These are phyloP conservation scores for Mycotypha africana DNA, from an alignment of 371 early-diverging fungal species.

Conservation along the genomic window DNA sequence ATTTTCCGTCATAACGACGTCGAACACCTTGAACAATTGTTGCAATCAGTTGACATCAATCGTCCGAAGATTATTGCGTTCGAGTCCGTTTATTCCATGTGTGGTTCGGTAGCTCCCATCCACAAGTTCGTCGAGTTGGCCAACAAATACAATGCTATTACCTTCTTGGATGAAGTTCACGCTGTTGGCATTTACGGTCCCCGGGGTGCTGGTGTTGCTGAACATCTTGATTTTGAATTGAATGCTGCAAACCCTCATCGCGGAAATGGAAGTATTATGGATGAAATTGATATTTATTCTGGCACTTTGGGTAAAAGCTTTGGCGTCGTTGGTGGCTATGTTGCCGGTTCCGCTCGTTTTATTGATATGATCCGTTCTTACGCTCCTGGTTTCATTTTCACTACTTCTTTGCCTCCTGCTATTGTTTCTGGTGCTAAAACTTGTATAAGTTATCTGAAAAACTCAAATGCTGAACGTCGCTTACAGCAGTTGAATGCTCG, in stretches of 20 bases:
- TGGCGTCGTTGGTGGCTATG: conserved; percentile 98
- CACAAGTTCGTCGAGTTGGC: conserved; percentile 89
- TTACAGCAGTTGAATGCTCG: conserved; percentile 90
- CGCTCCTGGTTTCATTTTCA: conserved; percentile 99
- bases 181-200: conserved; percentile 99
- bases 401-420: conserved; percentile 95
- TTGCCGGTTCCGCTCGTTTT: conserved; percentile 84
- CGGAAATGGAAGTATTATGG: conserved; percentile 67
- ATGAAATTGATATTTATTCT: conserved; percentile 93
- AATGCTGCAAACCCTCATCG: conserved; percentile 50
- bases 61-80: conserved; percentile 96
- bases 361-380: conserved; percentile 97
- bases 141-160: conserved; percentile 96
- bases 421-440: conserved; percentile 89
- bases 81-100: conserved; percentile 98
- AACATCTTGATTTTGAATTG: conserved; percentile 82
- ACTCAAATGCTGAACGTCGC: conserved; percentile 78
- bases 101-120: conserved; percentile 95
- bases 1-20: conserved; percentile 96
- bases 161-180: conserved; percentile 98
- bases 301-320: conserved; percentile 98
- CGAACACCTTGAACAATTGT: conserved; percentile 80
- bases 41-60: conserved; percentile 72
- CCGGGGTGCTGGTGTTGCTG: conserved; percentile 95
- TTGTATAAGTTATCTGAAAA: conserved; percentile 86